Evolutionary conservation across 257 asterid species (phyloP).

Genomic region (Solanum peruvianum): DNA sequence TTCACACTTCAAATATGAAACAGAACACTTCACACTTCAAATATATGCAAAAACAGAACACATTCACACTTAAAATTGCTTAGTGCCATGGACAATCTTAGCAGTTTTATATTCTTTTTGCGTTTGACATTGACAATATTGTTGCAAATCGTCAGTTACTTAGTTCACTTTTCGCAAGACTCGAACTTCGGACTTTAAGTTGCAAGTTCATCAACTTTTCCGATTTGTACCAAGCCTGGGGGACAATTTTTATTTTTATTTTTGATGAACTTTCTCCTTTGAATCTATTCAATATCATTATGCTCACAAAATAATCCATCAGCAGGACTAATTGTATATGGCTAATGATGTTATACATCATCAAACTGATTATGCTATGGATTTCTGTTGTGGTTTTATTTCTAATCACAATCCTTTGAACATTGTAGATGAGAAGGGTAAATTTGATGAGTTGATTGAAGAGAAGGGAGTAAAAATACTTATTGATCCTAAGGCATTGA

Average conservation of each 20-base stretch:
- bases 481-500: slow-evolving; percentile 30
- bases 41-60: neutral
- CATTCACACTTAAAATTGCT: neutral
- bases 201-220: neutral
- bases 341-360: neutral
- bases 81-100: neutral
- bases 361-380: neutral
- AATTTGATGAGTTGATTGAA: slow-evolving; percentile 20
- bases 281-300: neutral
- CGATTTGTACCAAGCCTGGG: neutral
- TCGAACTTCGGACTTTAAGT: neutral
- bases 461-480: slow-evolving; percentile 32
- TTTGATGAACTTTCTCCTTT: neutral
- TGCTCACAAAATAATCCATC: neutral
- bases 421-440: slow-evolving; percentile 6
- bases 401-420: neutral
- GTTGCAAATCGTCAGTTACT: neutral
- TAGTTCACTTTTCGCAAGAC: neutral
- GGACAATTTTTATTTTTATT: neutral
- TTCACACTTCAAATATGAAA: neutral
- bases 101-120: neutral
- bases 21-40: neutral
- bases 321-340: neutral
- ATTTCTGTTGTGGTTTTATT: neutral
- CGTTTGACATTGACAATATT: neutral